phyloP scores from a whole-genome alignment of 23 red algal genomes.

The Gracilaria domingensis region DNA sequence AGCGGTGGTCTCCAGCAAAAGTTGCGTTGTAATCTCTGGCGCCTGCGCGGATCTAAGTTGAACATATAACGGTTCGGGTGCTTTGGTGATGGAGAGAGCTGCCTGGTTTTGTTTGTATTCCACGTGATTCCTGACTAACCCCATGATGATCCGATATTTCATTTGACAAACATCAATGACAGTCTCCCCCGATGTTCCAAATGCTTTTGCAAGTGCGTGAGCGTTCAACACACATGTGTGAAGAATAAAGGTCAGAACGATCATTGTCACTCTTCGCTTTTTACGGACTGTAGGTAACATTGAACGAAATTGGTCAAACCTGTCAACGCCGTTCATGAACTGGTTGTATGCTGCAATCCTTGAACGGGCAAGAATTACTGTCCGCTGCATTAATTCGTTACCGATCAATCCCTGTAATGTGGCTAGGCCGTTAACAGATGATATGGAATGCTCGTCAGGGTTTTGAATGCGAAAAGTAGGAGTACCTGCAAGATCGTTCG shows the following conservation, averaged over 20 bases:
- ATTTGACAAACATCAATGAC: neutral
- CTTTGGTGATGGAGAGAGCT: neutral
- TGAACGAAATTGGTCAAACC: conserved; percentile 14
- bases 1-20: neutral
- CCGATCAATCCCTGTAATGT: neutral
- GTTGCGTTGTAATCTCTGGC: neutral
- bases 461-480: neutral
- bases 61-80: too few species aligned
- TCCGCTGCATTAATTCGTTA: neutral
- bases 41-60: neutral
- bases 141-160: neutral
- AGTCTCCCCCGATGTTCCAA: neutral
- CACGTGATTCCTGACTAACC: neutral
- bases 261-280: neutral
- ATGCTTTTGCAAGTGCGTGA: neutral
- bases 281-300: neutral
- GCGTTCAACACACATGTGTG: neutral
- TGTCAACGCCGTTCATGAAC: conserved; percentile 9
- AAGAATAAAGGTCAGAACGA: conserved; percentile 4
- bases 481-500: neutral
- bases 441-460: neutral
- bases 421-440: neutral
- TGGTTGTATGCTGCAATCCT: neutral
- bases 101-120: neutral
- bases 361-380: neutral